These are phyloP conservation scores for Sinapis alba DNA, from an alignment of 441 rosid genomes.

Conservation along the genomic window DNA sequence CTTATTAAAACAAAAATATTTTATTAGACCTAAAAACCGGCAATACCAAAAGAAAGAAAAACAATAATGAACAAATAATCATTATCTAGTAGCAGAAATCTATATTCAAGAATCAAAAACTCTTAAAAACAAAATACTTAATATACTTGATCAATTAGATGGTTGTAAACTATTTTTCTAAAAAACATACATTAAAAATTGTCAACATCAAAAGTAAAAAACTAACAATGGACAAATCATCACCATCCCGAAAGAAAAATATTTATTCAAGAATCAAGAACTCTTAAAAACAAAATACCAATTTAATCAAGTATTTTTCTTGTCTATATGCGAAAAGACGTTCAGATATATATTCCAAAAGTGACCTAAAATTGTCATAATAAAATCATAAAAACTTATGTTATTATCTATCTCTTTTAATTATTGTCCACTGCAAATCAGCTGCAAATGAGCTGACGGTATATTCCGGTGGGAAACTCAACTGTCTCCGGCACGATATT, in stretches of 20 bases:
- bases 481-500: constrained; percentile 32
- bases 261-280: constrained; percentile 9
- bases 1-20: too few relatives aligned
- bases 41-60: neutral
- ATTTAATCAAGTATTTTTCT: neutral
- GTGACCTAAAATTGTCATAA: constrained; percentile 28
- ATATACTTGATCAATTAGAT: neutral
- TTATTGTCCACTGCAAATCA: constrained; percentile 33
- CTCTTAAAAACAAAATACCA: constrained; percentile 19
- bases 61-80: neutral
- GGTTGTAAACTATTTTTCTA: neutral
- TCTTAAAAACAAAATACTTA: neutral
- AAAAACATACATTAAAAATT: too few relatives aligned
- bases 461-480: constrained; percentile 23
- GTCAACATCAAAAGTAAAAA: neutral
- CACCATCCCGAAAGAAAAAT: constrained; percentile 17
- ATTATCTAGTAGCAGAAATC: constrained; percentile 12
- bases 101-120: neutral
- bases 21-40: neutral
- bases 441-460: constrained; percentile 8
- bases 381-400: constrained; percentile 6
- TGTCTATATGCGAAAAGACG: constrained; percentile 16
- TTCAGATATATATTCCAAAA: constrained; percentile 38
- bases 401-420: neutral
- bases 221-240: constrained; percentile 1